phyloP scores from a whole-genome alignment of 306 rosid species.

The Rosa chinensis region DNA sequence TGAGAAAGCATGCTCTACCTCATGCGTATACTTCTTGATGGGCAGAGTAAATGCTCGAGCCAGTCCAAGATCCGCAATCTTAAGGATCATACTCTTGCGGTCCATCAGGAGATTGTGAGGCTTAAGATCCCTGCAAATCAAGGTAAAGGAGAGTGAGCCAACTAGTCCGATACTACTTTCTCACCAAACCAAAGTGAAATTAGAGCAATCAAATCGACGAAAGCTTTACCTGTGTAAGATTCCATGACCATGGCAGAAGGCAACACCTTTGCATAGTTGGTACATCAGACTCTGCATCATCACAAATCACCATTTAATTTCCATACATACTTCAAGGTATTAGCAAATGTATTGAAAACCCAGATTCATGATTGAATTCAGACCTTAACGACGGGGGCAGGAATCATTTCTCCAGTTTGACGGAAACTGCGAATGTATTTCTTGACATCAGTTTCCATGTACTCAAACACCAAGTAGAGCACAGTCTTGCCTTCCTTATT shows the following conservation, averaged over 20 bases:
- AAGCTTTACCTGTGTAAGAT: conserved; percentile 71
- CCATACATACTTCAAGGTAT: neutral
- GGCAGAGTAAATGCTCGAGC: conserved; percentile 95
- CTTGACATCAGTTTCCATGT: conserved; percentile 90
- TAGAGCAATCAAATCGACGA: neutral
- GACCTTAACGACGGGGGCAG: conserved; percentile 55
- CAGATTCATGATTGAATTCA: neutral
- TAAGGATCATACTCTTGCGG: conserved; percentile 74
- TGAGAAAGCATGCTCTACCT: conserved; percentile 39
- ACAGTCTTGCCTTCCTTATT: conserved; percentile 92
- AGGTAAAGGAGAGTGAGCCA: neutral
- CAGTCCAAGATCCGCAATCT: conserved; percentile 93
- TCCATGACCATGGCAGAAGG: conserved; percentile 97
- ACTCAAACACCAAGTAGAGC: conserved; percentile 87
- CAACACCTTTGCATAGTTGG: conserved; percentile 96
- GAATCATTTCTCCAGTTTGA: conserved; percentile 53
- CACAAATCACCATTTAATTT: neutral
- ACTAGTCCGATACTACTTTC: neutral
- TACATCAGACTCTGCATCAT: conserved; percentile 70
- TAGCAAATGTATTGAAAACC: neutral
- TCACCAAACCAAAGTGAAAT: too few relatives aligned
- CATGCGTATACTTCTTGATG: conserved; percentile 92
- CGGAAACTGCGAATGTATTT: conserved; percentile 74
- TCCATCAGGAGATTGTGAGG: conserved; percentile 97
- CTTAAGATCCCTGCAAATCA: conserved; percentile 67